phyloP scores from a whole-genome alignment of 1,284 basidiomycete species.

The Fomitiporia mediterranea region DNA sequence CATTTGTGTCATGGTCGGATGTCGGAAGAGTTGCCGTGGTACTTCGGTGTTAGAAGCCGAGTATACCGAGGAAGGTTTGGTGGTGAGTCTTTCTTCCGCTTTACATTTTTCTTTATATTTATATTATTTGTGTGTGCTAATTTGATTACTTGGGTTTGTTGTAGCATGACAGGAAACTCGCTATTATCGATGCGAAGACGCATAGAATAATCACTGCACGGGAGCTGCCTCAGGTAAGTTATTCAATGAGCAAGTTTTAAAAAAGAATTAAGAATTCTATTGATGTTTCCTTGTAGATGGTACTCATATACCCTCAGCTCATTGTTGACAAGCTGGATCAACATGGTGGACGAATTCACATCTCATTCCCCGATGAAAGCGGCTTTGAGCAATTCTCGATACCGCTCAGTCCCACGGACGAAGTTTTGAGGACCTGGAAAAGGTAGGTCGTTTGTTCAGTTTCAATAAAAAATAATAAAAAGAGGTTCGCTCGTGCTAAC shows the following conservation, averaged over 20 bases:
- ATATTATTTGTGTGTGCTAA: neutral
- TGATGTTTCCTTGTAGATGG: constrained; percentile 44
- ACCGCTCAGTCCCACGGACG: constrained; percentile 50
- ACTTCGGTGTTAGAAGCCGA: constrained; percentile 50
- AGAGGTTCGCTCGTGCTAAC: no score
- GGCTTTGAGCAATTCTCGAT: constrained; percentile 51
- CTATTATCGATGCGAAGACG: constrained; percentile 53
- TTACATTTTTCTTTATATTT: constrained; percentile 4
- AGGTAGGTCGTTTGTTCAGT: constrained; percentile 37
- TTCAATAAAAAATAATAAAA: no score
- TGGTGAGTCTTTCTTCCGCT: constrained; percentile 48
- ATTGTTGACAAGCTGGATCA: constrained; percentile 40
- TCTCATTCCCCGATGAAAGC: constrained; percentile 56
- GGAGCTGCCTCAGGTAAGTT: constrained; percentile 50
- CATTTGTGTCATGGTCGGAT: no score
- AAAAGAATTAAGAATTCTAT: no score
- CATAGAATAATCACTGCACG: constrained; percentile 60
- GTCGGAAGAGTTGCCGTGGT: constrained; percentile 54
- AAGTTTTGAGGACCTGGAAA: constrained; percentile 47
- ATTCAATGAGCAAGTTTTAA: neutral
- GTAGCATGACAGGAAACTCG: constrained; percentile 67
- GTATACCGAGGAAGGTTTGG: constrained; percentile 59
- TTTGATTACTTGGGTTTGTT: neutral
- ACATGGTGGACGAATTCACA: constrained; percentile 43
- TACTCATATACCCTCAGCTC: constrained; percentile 57